Evolutionary conservation across 441 rosid genomes (phyloP).

Genomic region (Arabidopsis hybrid): DNA sequence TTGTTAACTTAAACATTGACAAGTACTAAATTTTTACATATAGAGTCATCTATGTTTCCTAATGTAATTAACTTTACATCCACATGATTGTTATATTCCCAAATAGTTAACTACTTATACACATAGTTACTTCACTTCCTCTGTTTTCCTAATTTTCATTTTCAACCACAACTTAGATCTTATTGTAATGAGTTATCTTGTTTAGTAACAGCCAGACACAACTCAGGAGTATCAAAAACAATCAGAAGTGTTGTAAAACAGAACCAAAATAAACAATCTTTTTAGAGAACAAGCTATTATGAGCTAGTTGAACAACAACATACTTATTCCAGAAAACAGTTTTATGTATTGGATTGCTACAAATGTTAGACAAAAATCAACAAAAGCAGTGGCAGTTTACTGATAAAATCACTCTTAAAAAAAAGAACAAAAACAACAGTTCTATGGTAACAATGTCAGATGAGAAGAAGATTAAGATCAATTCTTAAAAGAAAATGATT

Average conservation of each 20-base stretch:
- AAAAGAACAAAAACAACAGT: not conserved
- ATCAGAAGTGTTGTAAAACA: not conserved
- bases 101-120: not conserved
- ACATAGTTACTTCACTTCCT: not conserved
- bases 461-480: conserved; percentile 7
- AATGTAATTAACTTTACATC: not conserved
- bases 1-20: too few relatives aligned
- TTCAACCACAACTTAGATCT: not conserved
- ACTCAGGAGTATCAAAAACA: not conserved
- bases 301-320: conserved; percentile 1
- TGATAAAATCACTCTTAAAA: not conserved
- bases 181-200: not conserved
- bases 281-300: not conserved
- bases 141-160: not conserved
- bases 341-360: conserved; percentile 2
- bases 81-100: not conserved
- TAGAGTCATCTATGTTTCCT: too few relatives aligned
- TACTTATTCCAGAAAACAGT: not conserved
- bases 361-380: too few relatives aligned
- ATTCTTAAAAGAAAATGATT: conserved; percentile 9
- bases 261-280: not conserved
- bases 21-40: too few relatives aligned
- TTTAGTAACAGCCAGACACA: not conserved
- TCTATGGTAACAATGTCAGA: not conserved
- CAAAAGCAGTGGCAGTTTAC: not conserved